phyloP scores from a whole-genome alignment of 306 rosid species.

The Trichosanthes truncata region DNA sequence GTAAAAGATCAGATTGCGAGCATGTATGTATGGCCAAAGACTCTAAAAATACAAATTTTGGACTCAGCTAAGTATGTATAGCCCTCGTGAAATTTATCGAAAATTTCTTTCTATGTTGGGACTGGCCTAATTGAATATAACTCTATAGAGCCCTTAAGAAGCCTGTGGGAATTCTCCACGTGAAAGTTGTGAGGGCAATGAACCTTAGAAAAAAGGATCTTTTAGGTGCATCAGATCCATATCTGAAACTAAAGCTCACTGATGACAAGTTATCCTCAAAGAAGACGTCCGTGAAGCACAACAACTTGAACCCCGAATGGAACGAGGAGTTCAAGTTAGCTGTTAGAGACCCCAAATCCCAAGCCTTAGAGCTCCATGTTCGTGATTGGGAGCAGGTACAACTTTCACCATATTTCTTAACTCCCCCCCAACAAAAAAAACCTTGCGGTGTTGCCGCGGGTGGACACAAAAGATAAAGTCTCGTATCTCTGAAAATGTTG shows the following conservation, averaged over 20 bases:
- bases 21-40: conserved; percentile 82
- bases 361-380: conserved; percentile 72
- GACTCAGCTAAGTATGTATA: conserved; percentile 56
- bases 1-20: conserved; percentile 59
- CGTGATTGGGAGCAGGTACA: conserved; percentile 93
- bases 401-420: not conserved
- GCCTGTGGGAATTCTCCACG: conserved; percentile 90
- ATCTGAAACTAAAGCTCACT: conserved; percentile 61
- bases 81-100: not conserved
- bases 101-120: not conserved
- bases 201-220: conserved; percentile 87
- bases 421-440: no score
- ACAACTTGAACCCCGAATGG: conserved; percentile 85
- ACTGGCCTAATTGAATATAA: not conserved
- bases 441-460: no score
- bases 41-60: conserved; percentile 63
- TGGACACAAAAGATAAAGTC: no score
- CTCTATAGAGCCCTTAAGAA: conserved; percentile 49
- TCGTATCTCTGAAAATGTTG: not conserved
- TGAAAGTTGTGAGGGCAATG: conserved; percentile 64
- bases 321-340: conserved; percentile 72
- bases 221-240: conserved; percentile 90
- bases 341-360: conserved; percentile 71
- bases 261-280: conserved; percentile 65
- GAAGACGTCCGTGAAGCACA: conserved; percentile 73